Conservation (phyloP, 768 basidiomycete genomes). For the Crucibulum laeve region DNA sequence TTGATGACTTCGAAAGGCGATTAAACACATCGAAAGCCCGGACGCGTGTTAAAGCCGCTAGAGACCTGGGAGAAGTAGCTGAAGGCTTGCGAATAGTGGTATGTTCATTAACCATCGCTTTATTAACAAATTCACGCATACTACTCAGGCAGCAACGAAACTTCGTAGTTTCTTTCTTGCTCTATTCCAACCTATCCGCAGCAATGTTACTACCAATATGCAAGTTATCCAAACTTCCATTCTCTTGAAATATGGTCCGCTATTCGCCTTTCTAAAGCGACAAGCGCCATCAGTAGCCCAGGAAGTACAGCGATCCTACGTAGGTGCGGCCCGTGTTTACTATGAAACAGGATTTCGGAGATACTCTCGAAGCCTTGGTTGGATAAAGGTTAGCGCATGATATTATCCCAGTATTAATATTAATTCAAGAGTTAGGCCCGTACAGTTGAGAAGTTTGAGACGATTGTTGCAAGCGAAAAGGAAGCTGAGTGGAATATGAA, state of each 20-base stretch:
- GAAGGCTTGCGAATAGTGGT: conserved; percentile 91
- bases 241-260: conserved; percentile 74
- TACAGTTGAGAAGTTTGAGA: conserved; percentile 64
- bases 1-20: conserved; percentile 76
- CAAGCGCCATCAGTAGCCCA: conserved; percentile 78
- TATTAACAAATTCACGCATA: background rate
- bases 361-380: conserved; percentile 78
- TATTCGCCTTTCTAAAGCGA: conserved; percentile 83
- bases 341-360: conserved; percentile 95
- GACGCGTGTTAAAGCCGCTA: conserved; percentile 80
- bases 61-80: conserved; percentile 75
- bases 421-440: conserved; percentile 43
- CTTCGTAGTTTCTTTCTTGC: conserved; percentile 82
- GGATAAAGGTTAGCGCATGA: conserved; percentile 56
- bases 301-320: conserved; percentile 86
- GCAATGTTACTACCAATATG: conserved; percentile 86
- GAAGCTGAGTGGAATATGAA: conserved; percentile 40
- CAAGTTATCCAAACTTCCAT: conserved; percentile 88
- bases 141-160: conserved; percentile 77
- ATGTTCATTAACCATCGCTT: conserved; percentile 20
- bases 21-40: conserved; percentile 67
- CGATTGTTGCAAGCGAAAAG: conserved; percentile 45
- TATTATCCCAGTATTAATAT: background rate
- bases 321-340: conserved; percentile 79
- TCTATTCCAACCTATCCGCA: conserved; percentile 77